Evolutionary conservation across 1,284 basidiomycete genomes (phyloP), one percentile per base, ranked within the genome.

Genomic region (Leccinum solheimii): DNA sequence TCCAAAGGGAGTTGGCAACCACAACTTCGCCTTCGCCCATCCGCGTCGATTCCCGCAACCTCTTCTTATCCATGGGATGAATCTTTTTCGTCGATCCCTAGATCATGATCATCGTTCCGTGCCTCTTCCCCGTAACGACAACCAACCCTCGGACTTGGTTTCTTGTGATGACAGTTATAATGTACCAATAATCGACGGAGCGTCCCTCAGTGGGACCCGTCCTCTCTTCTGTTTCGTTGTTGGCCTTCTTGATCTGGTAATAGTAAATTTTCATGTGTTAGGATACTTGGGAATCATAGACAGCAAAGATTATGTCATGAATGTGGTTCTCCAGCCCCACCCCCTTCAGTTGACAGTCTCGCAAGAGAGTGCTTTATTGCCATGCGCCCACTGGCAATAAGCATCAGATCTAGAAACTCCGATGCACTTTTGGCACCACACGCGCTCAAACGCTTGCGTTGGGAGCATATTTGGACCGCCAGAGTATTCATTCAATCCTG

Each of bases 1-100:
- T 89, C 87, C 10, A 85, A 88, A 76, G 90, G 89, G 14, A 86
- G 84, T 62, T 91, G 89, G 89, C 89, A 91, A 66, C 88, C 88
- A 40, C 88, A 91, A 60, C 75, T 91, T 54, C 82, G 87, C 66
- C 77, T 91, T 16, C 68, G 72, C n/a, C 23, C 63, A 5, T 34
- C 32, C 32, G 32, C 32, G 10, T 27, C 63, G 23, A 50, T 45
- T 11, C 3, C 52, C 3, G 2, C 32, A 2, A 5, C 53, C 56
- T 26, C 23, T 26, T 34, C 68, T 36, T 52, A 55, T 38, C 56
- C 56, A 9, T 57, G 55, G 54, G 45, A 57, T 19, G 54, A 57
- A 3, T 53, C 60, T 51, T 36, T 45, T 54, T 11, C 58, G n/a
- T 57, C 53, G 2, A 21, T 55, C 43, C 13, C 56, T 26, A 27